Base-by-base conservation (phyloP, 139 green algal species). In the Picochlorum sp. region DNA sequence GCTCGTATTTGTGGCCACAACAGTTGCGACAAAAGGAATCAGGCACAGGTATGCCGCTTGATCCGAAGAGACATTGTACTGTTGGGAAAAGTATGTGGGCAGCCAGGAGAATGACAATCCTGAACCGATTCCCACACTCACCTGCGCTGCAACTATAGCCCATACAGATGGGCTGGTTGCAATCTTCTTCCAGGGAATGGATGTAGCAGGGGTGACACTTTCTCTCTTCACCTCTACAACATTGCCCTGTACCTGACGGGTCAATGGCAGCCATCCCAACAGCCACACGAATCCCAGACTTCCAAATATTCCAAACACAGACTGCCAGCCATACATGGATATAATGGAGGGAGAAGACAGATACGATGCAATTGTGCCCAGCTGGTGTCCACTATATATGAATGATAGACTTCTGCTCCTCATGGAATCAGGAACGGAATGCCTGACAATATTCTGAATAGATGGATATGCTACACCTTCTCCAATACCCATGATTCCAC, bases 401-500 rank as follows among this genome's bases (percentile, higher is more conserved):
- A 81, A 61, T 10, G 81, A 66, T 16, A 87, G 71, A 37, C 76
- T 69, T 23, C 77, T 60, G 4, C 73, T 72, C 15, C 77, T 71
- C 52, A 54, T 65, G 28, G 74, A 58, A 28, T 67, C 54, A 0
- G 83, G 80, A 61, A 86, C 72, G 66, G 67, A 78, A 30, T 62
- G 58, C 26, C 77, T 69, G 4, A 79, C 69, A 3, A 88, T 56
- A 51, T 78, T 81, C 66, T 87, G 81, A 70, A 92, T 83, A 37
- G 78, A 85, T 6, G 86, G 86, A 58, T 90, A 94, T 0, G 85
- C 81, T 4, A 92, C 85, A n/a, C 86, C 86, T 73, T 92, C 87
- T 14, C 84, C 84, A 6, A 86, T 63, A 2, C 86, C 86, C 85
- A 92, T 94, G 6, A 75, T 23, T 0, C 74, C 70, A 23, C 71